Evolutionary conservation across 2,329 filamentous ascomycete species (phyloP).

Genomic region (Thielaviopsis musarum): DNA sequence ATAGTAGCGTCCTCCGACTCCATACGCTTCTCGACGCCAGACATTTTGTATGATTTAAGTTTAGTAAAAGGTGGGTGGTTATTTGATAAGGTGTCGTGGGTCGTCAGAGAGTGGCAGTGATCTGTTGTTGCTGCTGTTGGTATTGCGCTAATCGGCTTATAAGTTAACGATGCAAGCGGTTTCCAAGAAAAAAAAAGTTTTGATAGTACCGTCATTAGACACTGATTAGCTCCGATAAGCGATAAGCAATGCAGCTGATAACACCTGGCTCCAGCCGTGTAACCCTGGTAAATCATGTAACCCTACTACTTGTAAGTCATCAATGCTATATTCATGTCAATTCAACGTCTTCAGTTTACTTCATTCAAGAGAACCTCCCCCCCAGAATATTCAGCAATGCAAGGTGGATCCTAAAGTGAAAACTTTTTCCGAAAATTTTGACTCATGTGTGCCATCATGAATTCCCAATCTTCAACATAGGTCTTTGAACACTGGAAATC

Average conservation of each 20-base stretch:
- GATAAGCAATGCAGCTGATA: background rate
- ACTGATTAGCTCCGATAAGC: background rate
- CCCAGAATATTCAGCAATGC: background rate
- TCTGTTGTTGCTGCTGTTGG: background rate
- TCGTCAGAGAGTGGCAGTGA: background rate
- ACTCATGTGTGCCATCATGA: background rate
- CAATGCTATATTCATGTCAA: no score
- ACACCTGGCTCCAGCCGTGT: background rate
- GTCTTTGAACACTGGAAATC: no score
- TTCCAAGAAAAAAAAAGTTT: background rate
- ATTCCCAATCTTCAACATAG: background rate
- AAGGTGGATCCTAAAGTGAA: background rate
- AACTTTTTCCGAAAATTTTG: background rate
- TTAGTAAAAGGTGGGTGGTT: background rate
- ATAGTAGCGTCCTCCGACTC: constrained; percentile 22
- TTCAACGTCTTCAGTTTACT: background rate
- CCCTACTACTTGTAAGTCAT: background rate
- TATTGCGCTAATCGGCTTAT: background rate
- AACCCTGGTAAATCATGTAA: background rate
- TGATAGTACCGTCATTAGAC: background rate
- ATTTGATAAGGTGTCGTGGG: background rate
- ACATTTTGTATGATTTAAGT: constrained; percentile 3
- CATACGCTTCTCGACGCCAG: constrained; percentile 4
- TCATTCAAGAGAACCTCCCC: background rate
- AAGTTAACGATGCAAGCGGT: background rate